Base-by-base conservation (phyloP, 2,329 filamentous ascomycete genomes). In the Aspergillus sp. region DNA sequence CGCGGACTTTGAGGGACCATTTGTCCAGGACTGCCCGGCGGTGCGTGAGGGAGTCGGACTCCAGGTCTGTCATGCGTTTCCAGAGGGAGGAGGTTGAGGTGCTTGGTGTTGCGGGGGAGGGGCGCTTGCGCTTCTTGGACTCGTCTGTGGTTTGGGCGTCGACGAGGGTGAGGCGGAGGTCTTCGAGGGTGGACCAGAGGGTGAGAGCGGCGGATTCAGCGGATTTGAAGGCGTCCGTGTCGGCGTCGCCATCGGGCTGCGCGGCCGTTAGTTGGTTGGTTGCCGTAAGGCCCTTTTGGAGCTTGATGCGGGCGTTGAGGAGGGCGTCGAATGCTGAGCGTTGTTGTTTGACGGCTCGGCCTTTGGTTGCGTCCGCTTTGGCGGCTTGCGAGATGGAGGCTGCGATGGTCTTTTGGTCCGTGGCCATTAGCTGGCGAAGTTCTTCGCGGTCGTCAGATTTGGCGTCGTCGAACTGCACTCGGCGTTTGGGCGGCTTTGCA, bases 241-340 rank as follows among this genome's bases (percentile, higher is more conserved):
- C 65, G 39, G 62, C 67, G 3, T 74, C 71, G 5, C 68, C 70
- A 5, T 69, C 64, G 2, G 80, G 74, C n/a, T 70, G 65, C 2
- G 80, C 74, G 13, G 69, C 66, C 8, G 82, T 74, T 41, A 96
- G 80, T 1, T 91, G 89, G 73, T 97, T 97, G 24, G 88, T 85
- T 0, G 90, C 88, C 15, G 95, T 84, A 13, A 99, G 77, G 2
- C 90, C 91, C 74, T 97, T 98, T 73, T 99, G 96, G 17, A 99
- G 78, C 60, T 93, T 90, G 69, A 99, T 97, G 19, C 95, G 87
- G 13, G 92, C 84, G 75, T 96, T 96, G 33, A 99, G 83, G 1
- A 98, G 84, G 0, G 90, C 86, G 66, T 98, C 93, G 69, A 96
- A 99, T 0, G 88, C 86, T 61, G 88, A 88, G 51, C 92, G 86